Evolutionary conservation across 306 rosid species (phyloP).

Genomic region (Astragalus membranaceus): DNA sequence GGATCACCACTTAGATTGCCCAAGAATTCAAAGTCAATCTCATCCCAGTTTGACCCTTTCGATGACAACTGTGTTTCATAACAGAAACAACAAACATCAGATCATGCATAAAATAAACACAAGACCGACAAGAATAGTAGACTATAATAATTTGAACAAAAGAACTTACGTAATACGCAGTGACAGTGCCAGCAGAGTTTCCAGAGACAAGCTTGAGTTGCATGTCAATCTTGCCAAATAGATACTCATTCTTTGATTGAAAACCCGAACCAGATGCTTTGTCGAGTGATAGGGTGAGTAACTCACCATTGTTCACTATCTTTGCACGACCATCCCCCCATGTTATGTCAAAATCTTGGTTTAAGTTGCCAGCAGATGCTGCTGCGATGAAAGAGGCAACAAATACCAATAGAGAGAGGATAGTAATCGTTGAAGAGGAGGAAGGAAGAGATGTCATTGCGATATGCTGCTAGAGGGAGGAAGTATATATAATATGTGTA

Average conservation of each 20-base stretch:
- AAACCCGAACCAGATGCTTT: slow-evolving; percentile 68
- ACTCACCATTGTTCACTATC: slow-evolving; percentile 48
- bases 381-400: no score
- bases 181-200: slow-evolving; percentile 78
- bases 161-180: slow-evolving; percentile 71
- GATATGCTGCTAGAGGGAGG: no score
- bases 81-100: no score
- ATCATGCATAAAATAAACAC: no score
- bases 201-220: slow-evolving; percentile 76
- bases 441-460: no score
- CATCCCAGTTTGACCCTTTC: slow-evolving; percentile 59
- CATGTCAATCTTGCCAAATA: slow-evolving; percentile 62
- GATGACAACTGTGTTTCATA: slow-evolving; percentile 7
- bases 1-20: slow-evolving; percentile 69
- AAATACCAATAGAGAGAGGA: no score
- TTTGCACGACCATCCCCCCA: slow-evolving; percentile 75
- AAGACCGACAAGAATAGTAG: no score
- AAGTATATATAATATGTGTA: not conserved
- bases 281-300: slow-evolving; percentile 52
- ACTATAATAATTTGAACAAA: not conserved
- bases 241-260: slow-evolving; percentile 51
- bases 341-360: slow-evolving; percentile 46
- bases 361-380: slow-evolving; percentile 31
- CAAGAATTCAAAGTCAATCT: slow-evolving; percentile 64
- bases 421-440: no score